A percentile compares a stretch with the other conserved stretches of the same genome.
These are phyloP conservation scores for Pyrus betulifolia DNA, from an alignment of 306 rosid species.

Conservation along the genomic window DNA sequence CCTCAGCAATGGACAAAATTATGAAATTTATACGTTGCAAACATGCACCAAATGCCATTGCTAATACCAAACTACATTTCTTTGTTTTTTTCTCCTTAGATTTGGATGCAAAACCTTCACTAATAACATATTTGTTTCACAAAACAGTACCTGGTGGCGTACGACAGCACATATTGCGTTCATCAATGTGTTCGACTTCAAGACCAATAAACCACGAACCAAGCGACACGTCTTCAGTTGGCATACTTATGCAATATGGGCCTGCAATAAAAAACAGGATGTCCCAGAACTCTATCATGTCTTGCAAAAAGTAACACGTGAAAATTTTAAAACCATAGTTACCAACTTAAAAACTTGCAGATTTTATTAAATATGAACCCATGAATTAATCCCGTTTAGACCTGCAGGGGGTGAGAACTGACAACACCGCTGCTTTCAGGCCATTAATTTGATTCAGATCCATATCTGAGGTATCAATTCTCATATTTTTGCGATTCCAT, in stretches of 20 bases:
- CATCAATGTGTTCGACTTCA: slow-evolving; percentile 94
- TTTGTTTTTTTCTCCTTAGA: neutral
- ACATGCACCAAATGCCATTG: neutral
- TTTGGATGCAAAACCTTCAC: neutral
- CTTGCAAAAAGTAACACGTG: neutral
- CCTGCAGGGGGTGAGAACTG: neutral
- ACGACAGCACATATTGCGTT: slow-evolving; percentile 95
- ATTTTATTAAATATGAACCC: neutral
- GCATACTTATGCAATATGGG: slow-evolving; percentile 88
- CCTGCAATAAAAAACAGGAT: slow-evolving; percentile 40
- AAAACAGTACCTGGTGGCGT: slow-evolving; percentile 85
- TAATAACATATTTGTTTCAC: neutral
- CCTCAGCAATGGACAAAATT: neutral
- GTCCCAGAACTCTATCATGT: neutral
- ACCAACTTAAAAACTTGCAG: neutral
- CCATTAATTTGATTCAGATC: neutral
- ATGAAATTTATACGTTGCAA: neutral
- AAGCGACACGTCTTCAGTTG: slow-evolving; percentile 97
- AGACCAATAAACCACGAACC: slow-evolving; percentile 98
- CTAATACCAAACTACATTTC: neutral
- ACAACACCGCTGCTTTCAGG: neutral
- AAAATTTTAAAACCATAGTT: neutral
- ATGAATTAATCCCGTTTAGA: neutral
- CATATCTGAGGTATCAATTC: neutral
- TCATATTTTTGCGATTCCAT: neutral